Percentiles rank a stretch among this genome's conserved stretches.
These are phyloP conservation scores for Stachybotrys elegans DNA, from an alignment of 2,329 filamentous ascomycete species.

Conservation along the genomic window DNA sequence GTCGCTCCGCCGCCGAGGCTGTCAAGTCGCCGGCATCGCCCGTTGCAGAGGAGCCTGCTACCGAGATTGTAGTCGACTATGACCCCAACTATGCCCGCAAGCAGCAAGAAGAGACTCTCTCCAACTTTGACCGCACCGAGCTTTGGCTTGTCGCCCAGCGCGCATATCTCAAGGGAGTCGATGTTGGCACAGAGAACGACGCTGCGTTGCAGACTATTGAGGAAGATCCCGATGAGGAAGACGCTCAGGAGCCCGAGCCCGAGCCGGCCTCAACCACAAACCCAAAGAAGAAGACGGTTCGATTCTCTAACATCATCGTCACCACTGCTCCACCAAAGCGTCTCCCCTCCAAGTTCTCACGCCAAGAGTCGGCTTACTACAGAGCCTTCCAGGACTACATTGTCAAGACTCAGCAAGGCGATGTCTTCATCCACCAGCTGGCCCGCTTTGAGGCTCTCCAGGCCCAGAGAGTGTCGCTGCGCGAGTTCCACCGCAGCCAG, in stretches of 20 bases:
- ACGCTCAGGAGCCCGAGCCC: constrained; percentile 18
- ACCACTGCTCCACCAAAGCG: constrained; percentile 41
- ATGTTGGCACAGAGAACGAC: constrained; percentile 36
- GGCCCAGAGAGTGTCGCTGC: constrained; percentile 70
- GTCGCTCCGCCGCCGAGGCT: constrained; percentile 25
- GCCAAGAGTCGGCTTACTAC: constrained; percentile 76
- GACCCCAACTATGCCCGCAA: constrained; percentile 71
- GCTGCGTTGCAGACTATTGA: constrained; percentile 30
- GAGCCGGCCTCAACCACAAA: constrained; percentile 16
- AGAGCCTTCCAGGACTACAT: constrained; percentile 76
- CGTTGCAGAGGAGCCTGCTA: constrained; percentile 50
- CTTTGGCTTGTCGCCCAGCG: constrained; percentile 82
- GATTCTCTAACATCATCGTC: constrained; percentile 57
- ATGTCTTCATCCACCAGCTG: constrained; percentile 80
- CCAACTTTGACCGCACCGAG: constrained; percentile 79
- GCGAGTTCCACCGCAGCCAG: constrained; percentile 69
- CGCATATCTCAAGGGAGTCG: constrained; percentile 66
- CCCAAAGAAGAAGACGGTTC: constrained; percentile 66
- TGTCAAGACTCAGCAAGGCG: constrained; percentile 59
- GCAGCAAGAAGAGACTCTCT: constrained; percentile 63
- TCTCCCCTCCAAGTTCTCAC: constrained; percentile 47
- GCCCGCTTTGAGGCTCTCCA: constrained; percentile 86
- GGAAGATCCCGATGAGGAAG: constrained; percentile 27
- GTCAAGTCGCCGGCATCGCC: constrained; percentile 33
- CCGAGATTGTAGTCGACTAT: constrained; percentile 64